Conservation (phyloP, 2,329 filamentous ascomycete genomes). For the Colletotrichum gloeosporioides region DNA sequence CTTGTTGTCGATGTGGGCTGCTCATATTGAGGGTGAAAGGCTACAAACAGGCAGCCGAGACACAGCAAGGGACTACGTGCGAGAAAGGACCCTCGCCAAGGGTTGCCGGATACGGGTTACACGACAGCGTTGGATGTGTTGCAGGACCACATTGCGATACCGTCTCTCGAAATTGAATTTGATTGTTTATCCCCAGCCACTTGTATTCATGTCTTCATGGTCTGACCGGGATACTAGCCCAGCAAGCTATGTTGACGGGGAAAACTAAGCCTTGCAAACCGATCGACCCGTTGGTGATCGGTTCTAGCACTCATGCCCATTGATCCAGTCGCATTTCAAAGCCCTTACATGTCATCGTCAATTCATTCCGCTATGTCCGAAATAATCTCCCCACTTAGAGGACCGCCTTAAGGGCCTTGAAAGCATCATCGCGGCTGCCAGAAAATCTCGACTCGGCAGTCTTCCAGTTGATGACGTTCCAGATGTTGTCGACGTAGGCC, state of each 20-base stretch:
- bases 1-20: not conserved
- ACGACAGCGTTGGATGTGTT: not conserved
- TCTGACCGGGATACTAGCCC: not conserved
- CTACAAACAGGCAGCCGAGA: slow-evolving; percentile 2
- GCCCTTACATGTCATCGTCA: not conserved
- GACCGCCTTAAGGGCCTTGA: slow-evolving; percentile 48
- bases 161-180: not conserved
- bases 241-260: not conserved
- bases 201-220: not conserved
- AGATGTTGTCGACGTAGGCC: slow-evolving; percentile 77
- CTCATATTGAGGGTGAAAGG: not conserved
- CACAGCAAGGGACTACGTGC: not conserved
- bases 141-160: not conserved
- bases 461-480: slow-evolving; percentile 82
- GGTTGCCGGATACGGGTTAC: not conserved
- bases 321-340: no score
- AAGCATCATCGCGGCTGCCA: slow-evolving; percentile 50
- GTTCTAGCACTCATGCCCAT: not conserved
- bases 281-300: not conserved
- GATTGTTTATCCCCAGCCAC: not conserved
- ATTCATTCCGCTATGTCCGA: not conserved
- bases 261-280: not conserved
- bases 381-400: slow-evolving; percentile 34
- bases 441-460: slow-evolving; percentile 68
- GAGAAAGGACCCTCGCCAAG: not conserved